Evolutionary conservation across 2,329 filamentous ascomycete species (phyloP).

Genomic region (Trichophyton benhamiae): DNA sequence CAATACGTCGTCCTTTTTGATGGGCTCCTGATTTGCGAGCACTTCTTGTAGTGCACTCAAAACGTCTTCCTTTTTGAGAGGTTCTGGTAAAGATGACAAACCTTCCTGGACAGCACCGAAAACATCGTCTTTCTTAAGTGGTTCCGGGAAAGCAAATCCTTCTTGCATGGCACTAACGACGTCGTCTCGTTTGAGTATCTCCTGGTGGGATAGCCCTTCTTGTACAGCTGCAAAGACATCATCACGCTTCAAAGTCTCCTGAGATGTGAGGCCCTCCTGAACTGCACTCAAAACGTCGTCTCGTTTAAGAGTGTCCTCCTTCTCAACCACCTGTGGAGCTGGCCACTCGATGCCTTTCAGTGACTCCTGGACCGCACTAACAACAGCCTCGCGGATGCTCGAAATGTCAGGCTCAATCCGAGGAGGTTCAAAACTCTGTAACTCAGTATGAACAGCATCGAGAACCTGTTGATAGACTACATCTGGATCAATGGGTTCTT

Average conservation of each 20-base stretch:
- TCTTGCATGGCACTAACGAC: conserved; percentile 58
- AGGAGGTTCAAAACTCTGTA: conserved; percentile 69
- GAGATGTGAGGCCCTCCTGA: conserved; percentile 21
- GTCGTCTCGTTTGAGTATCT: conserved; percentile 39
- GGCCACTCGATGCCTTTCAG: conserved; percentile 75
- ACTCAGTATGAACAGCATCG: conserved; percentile 68
- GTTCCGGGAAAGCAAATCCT: conserved; percentile 70
- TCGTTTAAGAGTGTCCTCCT: conserved; percentile 11
- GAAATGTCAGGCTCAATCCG: conserved; percentile 55
- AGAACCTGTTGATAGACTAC: conserved; percentile 76
- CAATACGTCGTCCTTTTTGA: conserved; percentile 67
- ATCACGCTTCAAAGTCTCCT: conserved; percentile 40
- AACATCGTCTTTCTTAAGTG: conserved; percentile 59
- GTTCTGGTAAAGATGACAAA: conserved; percentile 13
- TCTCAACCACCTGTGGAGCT: conserved; percentile 34
- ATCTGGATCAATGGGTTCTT: conserved; percentile 36
- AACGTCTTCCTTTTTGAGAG: conserved; percentile 16
- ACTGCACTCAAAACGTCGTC: conserved; percentile 19
- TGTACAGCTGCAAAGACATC: conserved; percentile 17
- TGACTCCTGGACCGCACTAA: conserved; percentile 72
- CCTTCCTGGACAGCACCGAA: conserved; percentile 18
- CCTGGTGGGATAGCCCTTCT: conserved; percentile 25
- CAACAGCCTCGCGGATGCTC: conserved; percentile 69
- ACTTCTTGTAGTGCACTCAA: conserved; percentile 18
- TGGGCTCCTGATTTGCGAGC: conserved; percentile 26